phyloP scores from a whole-genome alignment of 2,329 filamentous ascomycete species.

The Lachnellula cervina region DNA sequence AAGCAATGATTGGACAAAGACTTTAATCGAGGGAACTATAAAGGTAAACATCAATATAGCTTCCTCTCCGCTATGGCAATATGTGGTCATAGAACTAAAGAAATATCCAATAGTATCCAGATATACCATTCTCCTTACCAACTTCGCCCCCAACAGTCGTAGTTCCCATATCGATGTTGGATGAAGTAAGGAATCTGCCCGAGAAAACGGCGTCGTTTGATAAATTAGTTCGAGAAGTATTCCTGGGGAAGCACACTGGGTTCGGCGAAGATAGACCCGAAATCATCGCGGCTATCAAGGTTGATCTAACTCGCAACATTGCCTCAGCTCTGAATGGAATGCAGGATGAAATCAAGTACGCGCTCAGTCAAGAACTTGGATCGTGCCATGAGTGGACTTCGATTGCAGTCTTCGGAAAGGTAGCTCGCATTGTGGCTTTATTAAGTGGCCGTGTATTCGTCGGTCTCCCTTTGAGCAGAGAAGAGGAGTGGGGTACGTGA shows the following conservation, averaged over 20 bases:
- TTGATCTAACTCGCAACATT: constrained; percentile 23
- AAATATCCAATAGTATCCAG: constrained; percentile 13
- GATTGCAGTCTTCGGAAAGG: constrained; percentile 26
- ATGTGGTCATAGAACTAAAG: not conserved
- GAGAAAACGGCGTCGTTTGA: constrained; percentile 22
- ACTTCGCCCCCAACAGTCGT: constrained; percentile 17
- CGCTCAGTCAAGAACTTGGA: constrained; percentile 21
- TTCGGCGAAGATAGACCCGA: constrained; percentile 15
- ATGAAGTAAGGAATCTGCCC: constrained; percentile 23
- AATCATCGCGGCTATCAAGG: constrained; percentile 16
- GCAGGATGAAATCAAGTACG: constrained; percentile 25
- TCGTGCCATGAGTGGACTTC: constrained; percentile 32
- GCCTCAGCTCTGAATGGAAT: constrained; percentile 14
- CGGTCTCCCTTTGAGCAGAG: constrained; percentile 20
- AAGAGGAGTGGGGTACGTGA: constrained; percentile 21
- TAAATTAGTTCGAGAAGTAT: constrained; percentile 10
- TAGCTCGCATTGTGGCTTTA: constrained; percentile 36
- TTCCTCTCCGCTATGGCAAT: constrained; percentile 3
- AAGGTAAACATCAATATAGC: constrained; percentile 2
- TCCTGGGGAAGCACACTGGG: constrained; percentile 18
- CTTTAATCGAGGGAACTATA: not conserved
- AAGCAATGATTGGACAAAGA: not conserved
- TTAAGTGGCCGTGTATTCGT: constrained; percentile 33
- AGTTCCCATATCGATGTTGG: constrained; percentile 18
- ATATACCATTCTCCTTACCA: constrained; percentile 16